phyloP scores from a whole-genome alignment of 768 basidiomycete genomes.

The Dentipellis fragilis region DNA sequence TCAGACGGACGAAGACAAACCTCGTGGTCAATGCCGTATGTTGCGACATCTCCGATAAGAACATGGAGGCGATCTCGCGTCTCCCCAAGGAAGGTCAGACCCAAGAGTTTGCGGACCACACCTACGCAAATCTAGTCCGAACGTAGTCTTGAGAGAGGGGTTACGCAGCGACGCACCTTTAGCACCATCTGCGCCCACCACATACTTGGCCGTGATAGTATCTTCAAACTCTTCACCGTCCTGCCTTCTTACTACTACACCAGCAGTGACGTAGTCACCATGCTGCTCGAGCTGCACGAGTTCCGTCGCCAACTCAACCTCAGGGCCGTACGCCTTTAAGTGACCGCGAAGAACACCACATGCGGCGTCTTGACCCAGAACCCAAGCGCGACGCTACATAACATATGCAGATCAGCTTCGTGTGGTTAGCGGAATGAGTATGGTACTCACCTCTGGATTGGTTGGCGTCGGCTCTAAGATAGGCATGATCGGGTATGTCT shows the following conservation, averaged over 20 bases:
- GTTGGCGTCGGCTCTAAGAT: not conserved
- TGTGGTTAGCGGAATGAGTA: not conserved
- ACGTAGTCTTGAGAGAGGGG: no score
- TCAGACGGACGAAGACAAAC: not conserved
- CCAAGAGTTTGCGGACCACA: not conserved
- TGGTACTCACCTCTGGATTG: not conserved
- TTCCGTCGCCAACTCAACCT: not conserved
- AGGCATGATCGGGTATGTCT: not conserved
- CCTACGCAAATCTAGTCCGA: not conserved
- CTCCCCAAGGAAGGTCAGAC: constrained; percentile 2
- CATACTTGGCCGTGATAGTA: no score
- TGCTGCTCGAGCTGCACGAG: not conserved
- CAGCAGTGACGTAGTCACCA: not conserved
- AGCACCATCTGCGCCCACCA: no score
- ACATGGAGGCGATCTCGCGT: not conserved
- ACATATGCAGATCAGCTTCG: no score
- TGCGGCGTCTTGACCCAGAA: not conserved
- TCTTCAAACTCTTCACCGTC: no score
- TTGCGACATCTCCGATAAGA: not conserved
- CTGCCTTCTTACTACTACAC: no score
- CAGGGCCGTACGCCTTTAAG: not conserved
- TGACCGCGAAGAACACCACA: constrained; percentile 1
- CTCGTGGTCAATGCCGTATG: not conserved
- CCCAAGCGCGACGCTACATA: not conserved
- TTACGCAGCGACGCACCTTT: no score